Evolutionary conservation across 2,329 filamentous ascomycete species (phyloP).

Genomic region (Arachnomyces sp.): DNA sequence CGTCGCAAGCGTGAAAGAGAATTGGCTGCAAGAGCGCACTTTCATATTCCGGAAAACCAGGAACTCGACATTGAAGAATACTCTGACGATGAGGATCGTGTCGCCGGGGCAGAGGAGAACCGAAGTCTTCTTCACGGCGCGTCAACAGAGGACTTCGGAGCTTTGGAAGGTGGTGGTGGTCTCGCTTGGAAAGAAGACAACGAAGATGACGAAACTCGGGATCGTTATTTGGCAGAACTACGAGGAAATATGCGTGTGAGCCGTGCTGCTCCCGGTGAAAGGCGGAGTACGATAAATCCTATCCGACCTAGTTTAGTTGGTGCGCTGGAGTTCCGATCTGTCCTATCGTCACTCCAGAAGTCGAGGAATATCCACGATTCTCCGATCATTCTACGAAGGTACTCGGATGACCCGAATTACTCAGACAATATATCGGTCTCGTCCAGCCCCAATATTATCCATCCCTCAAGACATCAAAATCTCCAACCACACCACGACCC

Average conservation of each 20-base stretch:
- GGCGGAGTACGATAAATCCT: slow-evolving; percentile 68
- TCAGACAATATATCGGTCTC: slow-evolving; percentile 41
- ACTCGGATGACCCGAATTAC: slow-evolving; percentile 56
- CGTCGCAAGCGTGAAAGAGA: slow-evolving; percentile 58
- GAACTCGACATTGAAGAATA: slow-evolving; percentile 50
- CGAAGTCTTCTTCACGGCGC: slow-evolving; percentile 39
- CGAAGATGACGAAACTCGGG: slow-evolving; percentile 48
- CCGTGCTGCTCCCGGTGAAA: slow-evolving; percentile 56
- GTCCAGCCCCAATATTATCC: slow-evolving; percentile 37
- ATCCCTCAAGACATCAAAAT: slow-evolving; percentile 16
- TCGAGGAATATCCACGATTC: slow-evolving; percentile 68
- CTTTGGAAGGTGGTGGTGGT: slow-evolving; percentile 48
- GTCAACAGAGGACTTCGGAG: slow-evolving; percentile 58
- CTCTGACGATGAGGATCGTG: slow-evolving; percentile 48
- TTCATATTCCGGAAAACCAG: slow-evolving; percentile 54
- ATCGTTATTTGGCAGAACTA: slow-evolving; percentile 67
- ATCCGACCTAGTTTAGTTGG: slow-evolving; percentile 91
- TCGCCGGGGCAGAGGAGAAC: slow-evolving; percentile 36
- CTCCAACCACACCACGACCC: slow-evolving; percentile 19
- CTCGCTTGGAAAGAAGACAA: slow-evolving; percentile 46
- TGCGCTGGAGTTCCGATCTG: slow-evolving; percentile 85
- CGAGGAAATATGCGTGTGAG: slow-evolving; percentile 87
- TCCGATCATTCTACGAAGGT: slow-evolving; percentile 61
- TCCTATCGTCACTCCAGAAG: slow-evolving; percentile 77
- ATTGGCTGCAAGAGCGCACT: slow-evolving; percentile 66